Evolutionary conservation across 2,329 filamentous ascomycete species (phyloP), one percentile per base, ranked within the genome.

Genomic region (Pseudocercospora ulei): DNA sequence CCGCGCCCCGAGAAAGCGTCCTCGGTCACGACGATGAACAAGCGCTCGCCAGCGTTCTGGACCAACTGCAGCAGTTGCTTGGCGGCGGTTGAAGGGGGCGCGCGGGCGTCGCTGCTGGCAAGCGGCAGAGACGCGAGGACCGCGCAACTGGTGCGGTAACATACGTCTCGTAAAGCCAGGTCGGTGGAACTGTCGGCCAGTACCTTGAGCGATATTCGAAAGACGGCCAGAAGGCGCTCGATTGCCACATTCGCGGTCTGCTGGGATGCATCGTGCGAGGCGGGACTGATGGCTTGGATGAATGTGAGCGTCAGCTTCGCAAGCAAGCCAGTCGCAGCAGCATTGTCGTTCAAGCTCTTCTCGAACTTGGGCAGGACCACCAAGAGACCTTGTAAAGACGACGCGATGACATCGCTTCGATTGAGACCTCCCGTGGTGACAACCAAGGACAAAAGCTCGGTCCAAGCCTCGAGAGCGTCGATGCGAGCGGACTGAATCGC

Each of bases 321-420:
- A 14, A 95, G 69, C 54, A 92, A 78, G 16, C 80, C 66, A 2
- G 84, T 82, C 38, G 86, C 79, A 8, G 70, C 68, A 1, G 78
- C 69, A 39, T 80, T 76, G 6, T 81, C 76, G 3, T 75, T 70
- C 39, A 84, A 76, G 34, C 82, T 80, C 11, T 72, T 72, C 57
- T 96, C 88, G 7, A 98, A 72, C 48, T 85, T 92, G 0, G 90
- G 87, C 4, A 95, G 70, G 33, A 92, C 82, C 8, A 88, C 75
- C 56, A 96, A 87, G 3, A 98, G 69, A 0, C 82, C 79, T 57
- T 93, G 85, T 7, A 96, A 65, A 39, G 94, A 79, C 57, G 96
- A 87, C 0, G 80, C 76, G 39, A 93, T 78, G 57, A 95, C 87
- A 0, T 80, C 76, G 4, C 80, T 18, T 73, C 74, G 1, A 74